A percentile compares a stretch with the other conserved stretches of the same genome.
phyloP scores from a whole-genome alignment of 2,329 filamentous ascomycete species.

The Scedosporium apiospermum region DNA sequence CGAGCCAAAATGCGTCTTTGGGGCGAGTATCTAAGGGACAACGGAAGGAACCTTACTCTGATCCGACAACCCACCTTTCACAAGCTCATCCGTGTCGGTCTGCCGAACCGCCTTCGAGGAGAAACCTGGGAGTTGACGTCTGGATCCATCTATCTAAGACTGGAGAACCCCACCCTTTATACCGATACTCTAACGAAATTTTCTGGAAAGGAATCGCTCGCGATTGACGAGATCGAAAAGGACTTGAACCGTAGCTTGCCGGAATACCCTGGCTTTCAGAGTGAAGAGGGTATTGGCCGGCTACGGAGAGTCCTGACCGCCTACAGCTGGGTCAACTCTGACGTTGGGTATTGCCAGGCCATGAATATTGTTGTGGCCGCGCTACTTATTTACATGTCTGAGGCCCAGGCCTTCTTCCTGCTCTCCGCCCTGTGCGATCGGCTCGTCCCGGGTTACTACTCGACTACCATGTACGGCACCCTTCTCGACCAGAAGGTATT shows the following conservation, averaged over 20 bases:
- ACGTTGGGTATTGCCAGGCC: constrained; percentile 96
- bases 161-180: constrained; percentile 79
- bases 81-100: constrained; percentile 88
- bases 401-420: constrained; percentile 89
- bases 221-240: constrained; percentile 98
- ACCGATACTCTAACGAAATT: constrained; percentile 76
- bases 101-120: constrained; percentile 85
- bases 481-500: constrained; percentile 95
- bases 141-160: constrained; percentile 77
- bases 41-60: constrained; percentile 84
- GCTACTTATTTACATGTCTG: constrained; percentile 97
- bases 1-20: constrained; percentile 95
- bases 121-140: constrained; percentile 96
- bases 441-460: constrained; percentile 92
- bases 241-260: constrained; percentile 93
- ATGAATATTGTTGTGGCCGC: constrained; percentile 99
- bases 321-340: constrained; percentile 93
- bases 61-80: constrained; percentile 96
- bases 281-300: constrained; percentile 84
- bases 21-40: constrained; percentile 93
- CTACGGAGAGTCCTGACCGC: constrained; percentile 86
- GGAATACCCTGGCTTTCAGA: constrained; percentile 96
- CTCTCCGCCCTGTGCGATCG: constrained; percentile 87
- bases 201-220: constrained; percentile 77
- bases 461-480: constrained; percentile 97